A percentile compares a stretch with the other conserved stretches of the same genome.
These are phyloP conservation scores for Escallonia rubra DNA, from an alignment of 129 eudicot genomes.

Conservation along the genomic window DNA sequence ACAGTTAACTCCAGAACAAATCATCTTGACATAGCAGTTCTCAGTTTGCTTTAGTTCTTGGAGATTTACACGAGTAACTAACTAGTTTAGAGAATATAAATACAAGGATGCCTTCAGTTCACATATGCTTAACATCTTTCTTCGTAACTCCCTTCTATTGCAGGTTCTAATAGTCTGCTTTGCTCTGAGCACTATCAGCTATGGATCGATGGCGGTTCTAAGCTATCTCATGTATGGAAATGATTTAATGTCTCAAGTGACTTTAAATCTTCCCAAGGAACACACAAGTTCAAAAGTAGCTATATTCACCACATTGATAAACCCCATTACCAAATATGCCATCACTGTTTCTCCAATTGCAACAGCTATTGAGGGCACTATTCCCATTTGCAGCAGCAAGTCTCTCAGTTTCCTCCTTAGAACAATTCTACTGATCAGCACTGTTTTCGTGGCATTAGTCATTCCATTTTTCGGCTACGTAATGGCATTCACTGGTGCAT, in stretches of 20 bases:
- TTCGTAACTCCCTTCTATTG: no score
- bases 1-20: no score
- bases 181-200: not conserved
- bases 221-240: not conserved
- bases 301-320: not conserved
- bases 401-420: not conserved
- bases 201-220: not conserved
- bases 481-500: not conserved
- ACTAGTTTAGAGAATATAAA: no score
- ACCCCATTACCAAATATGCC: not conserved
- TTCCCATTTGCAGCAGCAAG: not conserved
- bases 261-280: not conserved
- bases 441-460: not conserved
- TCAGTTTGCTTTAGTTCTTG: no score
- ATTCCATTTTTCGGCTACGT: not conserved
- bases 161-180: no score
- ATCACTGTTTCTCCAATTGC: not conserved
- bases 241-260: not conserved
- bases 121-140: no score
- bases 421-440: not conserved
- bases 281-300: not conserved
- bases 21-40: no score
- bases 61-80: no score
- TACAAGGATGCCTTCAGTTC: no score
- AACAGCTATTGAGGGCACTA: not conserved